These are phyloP conservation scores for Brassica hybrid DNA, from an alignment of 441 rosid genomes.

Conservation along the genomic window DNA sequence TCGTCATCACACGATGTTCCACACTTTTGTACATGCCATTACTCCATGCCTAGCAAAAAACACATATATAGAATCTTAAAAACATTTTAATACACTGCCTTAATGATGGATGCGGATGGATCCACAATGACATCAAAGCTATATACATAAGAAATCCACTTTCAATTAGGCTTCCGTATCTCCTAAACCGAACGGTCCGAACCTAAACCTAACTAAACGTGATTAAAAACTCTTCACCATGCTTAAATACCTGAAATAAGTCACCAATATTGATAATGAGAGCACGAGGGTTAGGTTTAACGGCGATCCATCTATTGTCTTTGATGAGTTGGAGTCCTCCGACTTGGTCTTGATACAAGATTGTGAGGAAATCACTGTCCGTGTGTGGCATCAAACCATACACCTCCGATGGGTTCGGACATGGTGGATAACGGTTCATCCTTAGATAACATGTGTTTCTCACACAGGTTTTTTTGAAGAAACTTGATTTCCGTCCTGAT, in stretches of 20 bases:
- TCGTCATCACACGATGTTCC: slow-evolving; percentile 75
- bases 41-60: slow-evolving; percentile 67
- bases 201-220: neutral
- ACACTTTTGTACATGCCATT: slow-evolving; percentile 83
- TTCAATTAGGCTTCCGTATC: neutral
- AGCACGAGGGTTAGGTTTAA: slow-evolving; percentile 83
- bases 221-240: neutral
- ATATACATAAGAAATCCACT: neutral
- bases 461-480: slow-evolving; percentile 66
- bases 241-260: slow-evolving; percentile 68
- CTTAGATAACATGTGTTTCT: slow-evolving; percentile 80
- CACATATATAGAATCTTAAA: slow-evolving; percentile 3
- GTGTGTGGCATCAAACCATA: slow-evolving; percentile 93
- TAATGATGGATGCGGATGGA: neutral
- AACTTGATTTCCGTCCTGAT: slow-evolving; percentile 56
- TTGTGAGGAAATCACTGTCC: slow-evolving; percentile 92
- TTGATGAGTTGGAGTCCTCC: slow-evolving; percentile 89
- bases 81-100: neutral
- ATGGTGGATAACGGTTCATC: slow-evolving; percentile 87
- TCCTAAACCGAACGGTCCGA: neutral
- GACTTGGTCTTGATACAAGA: slow-evolving; percentile 79
- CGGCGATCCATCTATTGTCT: slow-evolving; percentile 84
- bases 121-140: neutral
- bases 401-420: slow-evolving; percentile 58
- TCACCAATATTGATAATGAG: slow-evolving; percentile 89